These are phyloP conservation scores for Verticillium albo-atrum DNA, from an alignment of 2,329 filamentous ascomycete genomes.

Conservation along the genomic window DNA sequence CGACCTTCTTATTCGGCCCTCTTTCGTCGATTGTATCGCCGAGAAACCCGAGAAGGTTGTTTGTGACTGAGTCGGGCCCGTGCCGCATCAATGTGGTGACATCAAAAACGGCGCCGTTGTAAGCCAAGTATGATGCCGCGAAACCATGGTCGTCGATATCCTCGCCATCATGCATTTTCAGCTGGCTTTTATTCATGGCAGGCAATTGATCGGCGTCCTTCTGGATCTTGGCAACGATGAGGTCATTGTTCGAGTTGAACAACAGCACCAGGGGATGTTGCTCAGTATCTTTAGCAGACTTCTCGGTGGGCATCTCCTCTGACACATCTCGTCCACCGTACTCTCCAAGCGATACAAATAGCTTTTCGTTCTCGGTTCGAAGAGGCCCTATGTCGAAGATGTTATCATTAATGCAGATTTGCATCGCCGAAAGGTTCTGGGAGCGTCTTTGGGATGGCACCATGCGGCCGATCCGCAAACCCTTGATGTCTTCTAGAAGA, in stretches of 20 bases:
- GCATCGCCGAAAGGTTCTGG: background rate
- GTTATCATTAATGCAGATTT: background rate
- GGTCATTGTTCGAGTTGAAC: background rate
- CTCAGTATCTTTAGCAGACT: background rate
- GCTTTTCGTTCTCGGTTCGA: background rate
- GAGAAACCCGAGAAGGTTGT: background rate
- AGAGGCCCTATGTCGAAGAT: background rate
- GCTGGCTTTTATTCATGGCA: background rate
- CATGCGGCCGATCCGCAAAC: slow-evolving; percentile 2
- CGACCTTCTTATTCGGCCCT: background rate
- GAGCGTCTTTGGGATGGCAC: background rate
- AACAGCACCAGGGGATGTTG: background rate
- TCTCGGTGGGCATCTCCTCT: background rate
- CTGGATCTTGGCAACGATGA: background rate
- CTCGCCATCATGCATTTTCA: background rate
- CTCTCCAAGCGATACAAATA: background rate
- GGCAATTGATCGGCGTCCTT: background rate
- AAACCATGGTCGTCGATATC: background rate
- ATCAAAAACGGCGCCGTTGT: background rate
- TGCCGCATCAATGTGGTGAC: background rate
- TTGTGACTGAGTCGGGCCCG: background rate
- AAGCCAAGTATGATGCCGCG: background rate
- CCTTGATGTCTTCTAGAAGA: slow-evolving; percentile 1
- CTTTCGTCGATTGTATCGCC: background rate
- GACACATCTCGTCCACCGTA: background rate